Base-by-base conservation (phyloP, 2,329 filamentous ascomycete species). In the Cordyceps militaris region DNA sequence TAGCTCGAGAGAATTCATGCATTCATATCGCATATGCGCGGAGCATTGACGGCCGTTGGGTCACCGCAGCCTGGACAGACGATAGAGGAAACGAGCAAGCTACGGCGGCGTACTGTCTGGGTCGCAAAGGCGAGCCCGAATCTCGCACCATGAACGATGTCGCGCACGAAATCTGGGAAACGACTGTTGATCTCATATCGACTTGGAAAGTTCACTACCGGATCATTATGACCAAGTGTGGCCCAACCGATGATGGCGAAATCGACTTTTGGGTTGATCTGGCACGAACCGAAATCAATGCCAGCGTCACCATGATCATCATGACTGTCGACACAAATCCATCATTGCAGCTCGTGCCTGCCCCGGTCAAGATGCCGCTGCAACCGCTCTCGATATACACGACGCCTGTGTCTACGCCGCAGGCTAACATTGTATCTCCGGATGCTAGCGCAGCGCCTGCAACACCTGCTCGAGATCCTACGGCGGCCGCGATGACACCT, bases 21-120 rank as follows among this genome's bases (percentile, higher is more conserved):
- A 83, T 96, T 30, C 90, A 96, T 68, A 75, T 95, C 46, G 88
- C 87, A 1, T 95, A 95, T 66, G 83, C 87, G 2, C 80, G 85
- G 57, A 92, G 88, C 65, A 76, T 86, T 11, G 88, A 93, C 67
- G 83, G 87, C 21, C 77, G 85, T 9, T 96, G 91, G 91, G 74
- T 94, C 38, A 87, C 86, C 13, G 87, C 84, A 6, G 87, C 87
- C 0, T 95, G 90, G 90, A 89, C 86, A 1, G 89, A 95, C 66
- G 89, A 85, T 63, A 81, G 82, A 26, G 90, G 90, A 2, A 83
- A 82, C 59, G 83, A 88, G 60, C 88, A 92, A 68, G 83, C 85
- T 63, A 88, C 81, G 16, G 81, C 85, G 0, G 87, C 88, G 0
- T 93, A 91, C 69, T 89, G 87, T 64, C 74, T 93, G 46, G 76